phyloP scores from a whole-genome alignment of 192 early-diverging fungal species.

The Umbelopsis sp. region DNA sequence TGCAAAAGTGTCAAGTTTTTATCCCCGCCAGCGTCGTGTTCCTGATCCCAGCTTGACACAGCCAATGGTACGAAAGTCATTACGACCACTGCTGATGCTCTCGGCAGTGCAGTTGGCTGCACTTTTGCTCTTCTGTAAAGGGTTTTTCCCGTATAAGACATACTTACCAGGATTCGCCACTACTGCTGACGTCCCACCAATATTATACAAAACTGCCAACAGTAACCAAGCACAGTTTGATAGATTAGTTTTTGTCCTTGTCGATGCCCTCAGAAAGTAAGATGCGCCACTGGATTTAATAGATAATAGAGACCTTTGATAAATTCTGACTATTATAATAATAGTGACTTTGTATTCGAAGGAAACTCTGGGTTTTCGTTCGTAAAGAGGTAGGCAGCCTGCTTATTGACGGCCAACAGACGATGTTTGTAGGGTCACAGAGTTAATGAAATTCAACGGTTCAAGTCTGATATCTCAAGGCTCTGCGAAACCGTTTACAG shows the following conservation, averaged over 20 bases:
- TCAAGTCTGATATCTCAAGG: conserved; percentile 49
- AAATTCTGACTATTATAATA: not conserved
- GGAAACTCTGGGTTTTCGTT: conserved; percentile 66
- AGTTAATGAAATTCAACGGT: conserved; percentile 2
- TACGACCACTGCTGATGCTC: conserved; percentile 13
- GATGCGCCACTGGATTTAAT: not conserved
- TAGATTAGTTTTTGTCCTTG: conserved; percentile 65
- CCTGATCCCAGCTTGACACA: not conserved
- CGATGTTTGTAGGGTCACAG: not conserved
- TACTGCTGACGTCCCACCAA: conserved; percentile 33
- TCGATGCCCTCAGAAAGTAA: conserved; percentile 75
- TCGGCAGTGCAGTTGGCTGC: conserved; percentile 59
- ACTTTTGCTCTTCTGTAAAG: conserved; percentile 65
- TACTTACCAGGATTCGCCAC: conserved; percentile 65
- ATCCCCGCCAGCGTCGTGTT: not conserved
- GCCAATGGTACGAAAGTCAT: conserved; percentile 12
- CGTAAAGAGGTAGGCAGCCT: conserved; percentile 51
- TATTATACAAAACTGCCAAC: not conserved
- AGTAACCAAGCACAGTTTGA: conserved; percentile 46
- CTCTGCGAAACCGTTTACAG: conserved; percentile 54
- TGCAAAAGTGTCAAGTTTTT: not conserved
- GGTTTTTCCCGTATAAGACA: conserved; percentile 81
- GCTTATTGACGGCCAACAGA: not conserved
- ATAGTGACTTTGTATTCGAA: conserved; percentile 73
- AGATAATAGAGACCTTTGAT: not conserved